phyloP scores from a whole-genome alignment of 257 asterid genomes.

The Lantana camara region DNA sequence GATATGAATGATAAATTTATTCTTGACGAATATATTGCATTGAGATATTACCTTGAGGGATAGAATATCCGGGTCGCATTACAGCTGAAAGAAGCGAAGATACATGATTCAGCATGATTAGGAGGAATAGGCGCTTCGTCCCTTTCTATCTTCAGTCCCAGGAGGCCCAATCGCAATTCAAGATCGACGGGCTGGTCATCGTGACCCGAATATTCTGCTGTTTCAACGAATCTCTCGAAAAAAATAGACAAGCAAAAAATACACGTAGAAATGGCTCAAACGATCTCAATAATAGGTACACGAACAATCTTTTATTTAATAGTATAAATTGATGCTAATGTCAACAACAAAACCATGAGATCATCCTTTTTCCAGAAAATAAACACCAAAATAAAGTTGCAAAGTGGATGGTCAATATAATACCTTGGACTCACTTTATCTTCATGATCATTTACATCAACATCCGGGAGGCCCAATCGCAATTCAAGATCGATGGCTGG shows the following conservation, averaged over 20 bases:
- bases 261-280: no score
- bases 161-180: not conserved
- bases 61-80: constrained; percentile 58
- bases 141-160: no score
- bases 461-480: no score
- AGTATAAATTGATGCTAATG: constrained; percentile 20
- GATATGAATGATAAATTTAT: not conserved
- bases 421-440: constrained; percentile 54
- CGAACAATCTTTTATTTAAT: no score
- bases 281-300: no score
- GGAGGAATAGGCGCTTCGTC: no score
- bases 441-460: constrained; percentile 32
- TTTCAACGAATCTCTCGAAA: constrained; percentile 26
- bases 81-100: constrained; percentile 46
- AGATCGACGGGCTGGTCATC: not conserved
- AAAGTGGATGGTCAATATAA: constrained; percentile 13
- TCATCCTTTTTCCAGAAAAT: constrained; percentile 22
- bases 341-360: constrained; percentile 15
- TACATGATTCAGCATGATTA: constrained; percentile 31
- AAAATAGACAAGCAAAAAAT: no score
- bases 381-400: constrained; percentile 20
- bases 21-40: constrained; percentile 10
- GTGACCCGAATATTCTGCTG: no score
- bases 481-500: no score
- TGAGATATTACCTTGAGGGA: constrained; percentile 75